Evolutionary conservation across 257 asterid species (phyloP).

Genomic region (Solanum pimpinellifolium): DNA sequence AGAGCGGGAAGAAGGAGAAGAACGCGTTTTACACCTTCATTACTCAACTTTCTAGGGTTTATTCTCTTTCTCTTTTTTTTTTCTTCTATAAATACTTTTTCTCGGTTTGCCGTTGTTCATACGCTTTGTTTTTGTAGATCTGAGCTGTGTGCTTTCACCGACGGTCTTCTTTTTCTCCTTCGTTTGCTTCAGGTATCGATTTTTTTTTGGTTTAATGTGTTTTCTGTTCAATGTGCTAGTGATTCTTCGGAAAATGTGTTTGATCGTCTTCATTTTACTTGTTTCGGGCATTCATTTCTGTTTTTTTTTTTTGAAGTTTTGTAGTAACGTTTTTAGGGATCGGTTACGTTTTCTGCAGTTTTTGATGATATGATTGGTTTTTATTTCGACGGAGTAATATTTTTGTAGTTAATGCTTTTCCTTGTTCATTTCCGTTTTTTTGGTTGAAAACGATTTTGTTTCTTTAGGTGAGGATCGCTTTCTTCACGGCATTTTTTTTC

Average conservation of each 20-base stretch:
- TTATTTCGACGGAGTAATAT: neutral
- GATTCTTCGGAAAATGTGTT: neutral
- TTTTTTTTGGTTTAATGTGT: neutral
- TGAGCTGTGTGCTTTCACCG: slow-evolving; percentile 21
- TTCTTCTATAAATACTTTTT: slow-evolving; percentile 13
- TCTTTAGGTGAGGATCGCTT: neutral
- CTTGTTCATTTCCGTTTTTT: neutral
- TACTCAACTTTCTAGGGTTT: slow-evolving; percentile 23
- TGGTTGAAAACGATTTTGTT: neutral
- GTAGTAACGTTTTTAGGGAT: neutral
- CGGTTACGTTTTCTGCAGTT: neutral
- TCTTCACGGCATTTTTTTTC: neutral
- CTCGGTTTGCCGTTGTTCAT: slow-evolving; percentile 20
- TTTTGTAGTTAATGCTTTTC: neutral
- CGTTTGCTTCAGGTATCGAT: slow-evolving; percentile 11
- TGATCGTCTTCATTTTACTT: neutral
- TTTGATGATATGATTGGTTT: neutral
- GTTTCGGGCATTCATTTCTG: neutral
- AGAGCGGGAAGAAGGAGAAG: slow-evolving; percentile 40
- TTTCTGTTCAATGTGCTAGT: neutral
- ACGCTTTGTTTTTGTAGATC: slow-evolving; percentile 41
- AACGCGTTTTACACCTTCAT: slow-evolving; percentile 13
- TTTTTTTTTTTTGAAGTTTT: neutral
- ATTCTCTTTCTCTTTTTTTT: neutral
- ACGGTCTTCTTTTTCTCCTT: slow-evolving; percentile 5